Percentiles rank a stretch among this genome's conserved stretches.
These are phyloP conservation scores for Mallotus japonicus DNA, from an alignment of 441 rosid species.

Conservation along the genomic window DNA sequence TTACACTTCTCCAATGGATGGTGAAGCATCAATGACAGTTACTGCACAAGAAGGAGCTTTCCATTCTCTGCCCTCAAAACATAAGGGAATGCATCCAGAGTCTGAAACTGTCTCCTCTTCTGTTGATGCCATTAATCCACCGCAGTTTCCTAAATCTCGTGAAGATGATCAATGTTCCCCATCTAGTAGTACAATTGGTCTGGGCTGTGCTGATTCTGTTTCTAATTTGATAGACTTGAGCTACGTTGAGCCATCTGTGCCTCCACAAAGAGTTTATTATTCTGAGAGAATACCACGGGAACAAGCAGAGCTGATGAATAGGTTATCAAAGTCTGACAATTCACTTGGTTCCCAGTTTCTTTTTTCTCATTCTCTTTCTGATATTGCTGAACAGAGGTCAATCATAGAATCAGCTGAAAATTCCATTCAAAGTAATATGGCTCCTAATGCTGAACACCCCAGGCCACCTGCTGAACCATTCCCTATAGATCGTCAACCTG, in stretches of 20 bases:
- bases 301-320: conserved; percentile 57
- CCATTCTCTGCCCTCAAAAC: conserved; percentile 38
- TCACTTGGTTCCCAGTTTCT: conserved; percentile 76
- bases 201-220: conserved; percentile 40
- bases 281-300: conserved; percentile 80
- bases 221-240: conserved; percentile 52
- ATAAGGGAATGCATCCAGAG: conserved; percentile 38
- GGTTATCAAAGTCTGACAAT: conserved; percentile 80
- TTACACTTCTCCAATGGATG: conserved; percentile 35
- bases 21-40: conserved; percentile 41
- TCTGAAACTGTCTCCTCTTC: conserved; percentile 35
- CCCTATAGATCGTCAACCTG: conserved; percentile 31
- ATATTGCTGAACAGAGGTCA: conserved; percentile 43
- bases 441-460: conserved; percentile 27
- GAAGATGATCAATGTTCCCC: conserved; percentile 45
- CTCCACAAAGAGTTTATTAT: conserved; percentile 56
- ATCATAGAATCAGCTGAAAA: conserved; percentile 43
- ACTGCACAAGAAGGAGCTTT: conserved; percentile 33
- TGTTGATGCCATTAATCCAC: conserved; percentile 43
- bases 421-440: conserved; percentile 27
- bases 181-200: conserved; percentile 39
- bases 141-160: conserved; percentile 38
- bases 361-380: conserved; percentile 49
- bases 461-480: conserved; percentile 29
- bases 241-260: conserved; percentile 43